Base-by-base conservation (phyloP, 495 filamentous ascomycete genomes). In the Hypomontagnella monticulosa region DNA sequence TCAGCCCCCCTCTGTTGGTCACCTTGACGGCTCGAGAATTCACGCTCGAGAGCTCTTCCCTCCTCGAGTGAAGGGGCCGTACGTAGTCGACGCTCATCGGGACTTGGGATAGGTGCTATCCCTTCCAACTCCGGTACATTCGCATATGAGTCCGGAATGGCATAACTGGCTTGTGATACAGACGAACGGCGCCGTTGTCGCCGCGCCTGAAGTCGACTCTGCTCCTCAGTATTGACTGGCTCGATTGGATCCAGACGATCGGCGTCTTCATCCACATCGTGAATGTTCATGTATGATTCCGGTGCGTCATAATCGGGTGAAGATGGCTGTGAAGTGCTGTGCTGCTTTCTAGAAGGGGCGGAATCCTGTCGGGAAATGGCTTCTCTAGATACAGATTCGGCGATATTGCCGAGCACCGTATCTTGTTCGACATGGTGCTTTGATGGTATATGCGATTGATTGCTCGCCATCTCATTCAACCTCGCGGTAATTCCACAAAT, bases 81-180 rank as follows among this genome's bases (percentile, higher is more conserved):
- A 41, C 74, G 74, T 10, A 71, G 46, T 10, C 71, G 56, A 23
- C 75, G 69, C 59, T 82, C 76, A 37, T 78, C 67, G 8, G 75
- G 78, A 52, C 79, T 82, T 46, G 80, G 76, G 7, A 84, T 72
- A 14, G 80, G 80, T 32, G 80, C 75, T 36, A 78, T 72, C 7
- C 62, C 72, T 11, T 71, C 70, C n/a, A 81, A 60, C 63, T 85
- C 84, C 52, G 79, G 76, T 16, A 86, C 70, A 61, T 83, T 80
- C 14, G 61, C 73, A 65, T 85, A 85, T 5, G 70, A 71, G 52
- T 80, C 77, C 5, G 82, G 83, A n/a, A 78, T 68, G 60, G 81
- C 66, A 49, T 84, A 83, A 19, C 71, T 66, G 61, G 71, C 16
- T 32, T 50, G 48, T 41, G 57, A 16, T 50, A 69, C 33, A 18